Evolutionary conservation across 257 asterid genomes (phyloP), one percentile per base, ranked within the genome.

Genomic region (Rehmannia glutinosa): DNA sequence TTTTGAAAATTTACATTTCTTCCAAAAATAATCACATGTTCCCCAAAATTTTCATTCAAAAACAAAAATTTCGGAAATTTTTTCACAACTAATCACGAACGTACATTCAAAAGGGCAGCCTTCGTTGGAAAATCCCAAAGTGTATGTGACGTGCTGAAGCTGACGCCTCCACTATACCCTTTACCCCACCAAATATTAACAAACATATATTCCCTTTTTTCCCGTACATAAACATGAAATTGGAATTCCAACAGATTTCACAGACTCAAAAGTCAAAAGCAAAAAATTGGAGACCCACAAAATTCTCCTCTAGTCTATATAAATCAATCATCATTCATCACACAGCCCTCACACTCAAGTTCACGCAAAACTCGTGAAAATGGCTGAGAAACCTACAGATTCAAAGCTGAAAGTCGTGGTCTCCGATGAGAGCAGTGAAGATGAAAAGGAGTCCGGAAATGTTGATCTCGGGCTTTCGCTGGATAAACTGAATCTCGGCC

Each of bases 401-500:
- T 8, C 74, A 8, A 84, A 80, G 62, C 8, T 62, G 6, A 82
- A 86, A 70, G 3, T 6, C 0, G 39, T 41, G 0, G 17, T 62
- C 27, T 49, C 65, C 43, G 62, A 70, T 35, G 77, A 70, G 4
- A 66, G 78, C 36, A 75, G 79, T 25, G 76, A 75, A 1, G 64
- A 74, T 1, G 77, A 75, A 6, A 32, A 47, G 0, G 75, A 55
- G 0, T 7, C 63, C 5, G 75, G 8, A 5, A 35, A 30, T 36
- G 12, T 0, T 8, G 84, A 72, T 45, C 35, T 77, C 30, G 83
- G 71, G n/a, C 84, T 84, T 59, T 24, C 78, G 3, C 8, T 84
- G 52, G 83, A 68, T 1, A 86, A 84, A 11, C 74, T 86, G 16
- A 68, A 46, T 42, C 85, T 84, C 33, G 89, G 89, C 41, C 88